Conservation (phyloP, 2,329 filamentous ascomycete species). For the Aspergillus melleus region DNA sequence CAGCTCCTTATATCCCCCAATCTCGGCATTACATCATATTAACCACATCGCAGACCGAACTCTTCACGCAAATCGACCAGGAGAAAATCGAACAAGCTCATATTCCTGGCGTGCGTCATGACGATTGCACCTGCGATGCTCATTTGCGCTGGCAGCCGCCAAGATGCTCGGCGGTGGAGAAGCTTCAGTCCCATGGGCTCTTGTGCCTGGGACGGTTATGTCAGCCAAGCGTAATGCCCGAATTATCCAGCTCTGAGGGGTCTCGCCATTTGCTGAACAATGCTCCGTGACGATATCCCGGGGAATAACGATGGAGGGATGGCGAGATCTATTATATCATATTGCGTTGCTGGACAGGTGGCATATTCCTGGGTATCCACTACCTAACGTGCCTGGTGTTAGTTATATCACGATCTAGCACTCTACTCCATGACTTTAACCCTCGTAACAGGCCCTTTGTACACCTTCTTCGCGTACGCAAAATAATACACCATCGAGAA, state of each 20-base stretch:
- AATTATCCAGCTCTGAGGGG: background rate
- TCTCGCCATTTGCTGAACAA: background rate
- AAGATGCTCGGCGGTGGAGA: background rate
- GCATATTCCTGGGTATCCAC: too few relatives aligned
- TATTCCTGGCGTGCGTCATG: background rate
- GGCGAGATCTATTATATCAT: background rate
- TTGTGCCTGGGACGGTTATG: background rate
- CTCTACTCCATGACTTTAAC: slow-evolving; percentile 16
- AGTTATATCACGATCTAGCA: too few relatives aligned
- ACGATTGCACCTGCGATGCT: background rate
- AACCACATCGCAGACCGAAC: background rate
- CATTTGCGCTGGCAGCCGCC: background rate
- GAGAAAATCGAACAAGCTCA: background rate
- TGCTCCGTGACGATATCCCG: too few relatives aligned
- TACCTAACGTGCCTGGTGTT: too few relatives aligned
- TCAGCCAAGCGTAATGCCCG: background rate
- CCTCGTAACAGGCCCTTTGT: slow-evolving; percentile 31
- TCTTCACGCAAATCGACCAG: background rate
- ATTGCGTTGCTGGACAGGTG: background rate
- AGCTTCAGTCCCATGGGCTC: background rate
- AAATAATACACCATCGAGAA: slow-evolving; percentile 28
- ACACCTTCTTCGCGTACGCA: slow-evolving; percentile 25
- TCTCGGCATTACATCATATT: background rate
- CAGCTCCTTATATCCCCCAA: background rate
- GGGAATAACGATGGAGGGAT: background rate